A percentile compares a stretch with the other conserved stretches of the same genome.
Evolutionary conservation across 2,329 filamentous ascomycete genomes (phyloP).

Genomic region (Colletotrichum nymphaeae): DNA sequence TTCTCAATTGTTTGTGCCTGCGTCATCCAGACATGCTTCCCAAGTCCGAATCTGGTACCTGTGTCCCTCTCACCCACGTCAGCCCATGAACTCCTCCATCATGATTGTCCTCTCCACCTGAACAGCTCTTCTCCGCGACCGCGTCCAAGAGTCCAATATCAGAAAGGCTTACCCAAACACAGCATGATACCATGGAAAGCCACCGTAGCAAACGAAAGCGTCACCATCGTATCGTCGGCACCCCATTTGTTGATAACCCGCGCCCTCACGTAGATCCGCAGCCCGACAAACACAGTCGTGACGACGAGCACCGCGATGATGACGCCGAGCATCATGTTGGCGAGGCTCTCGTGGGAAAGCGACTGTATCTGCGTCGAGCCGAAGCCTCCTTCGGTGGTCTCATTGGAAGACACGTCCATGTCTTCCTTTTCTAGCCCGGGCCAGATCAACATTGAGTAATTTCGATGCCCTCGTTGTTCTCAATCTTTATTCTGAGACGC

Average conservation of each 20-base stretch:
- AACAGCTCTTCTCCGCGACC: background rate
- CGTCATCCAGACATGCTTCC: constrained; percentile 30
- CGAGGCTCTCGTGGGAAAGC: background rate
- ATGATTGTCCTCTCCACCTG: background rate
- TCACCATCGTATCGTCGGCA: constrained; percentile 38
- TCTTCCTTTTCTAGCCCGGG: background rate
- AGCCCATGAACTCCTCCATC: background rate
- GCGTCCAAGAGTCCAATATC: accelerated
- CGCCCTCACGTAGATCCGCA: constrained; percentile 40
- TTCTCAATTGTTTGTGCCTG: background rate
- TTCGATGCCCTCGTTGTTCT: background rate
- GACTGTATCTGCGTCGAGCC: background rate
- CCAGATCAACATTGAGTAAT: constrained; percentile 16
- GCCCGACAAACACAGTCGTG: background rate
- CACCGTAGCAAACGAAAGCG: constrained; percentile 1
- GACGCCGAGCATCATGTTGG: constrained; percentile 1
- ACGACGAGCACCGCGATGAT: background rate
- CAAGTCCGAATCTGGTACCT: constrained; percentile 37
- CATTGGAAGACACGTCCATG: background rate
- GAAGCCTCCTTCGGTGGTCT: background rate
- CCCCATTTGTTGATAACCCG: constrained; percentile 41
- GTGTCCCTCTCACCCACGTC: background rate
- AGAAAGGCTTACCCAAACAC: constrained; percentile 32
- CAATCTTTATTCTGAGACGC: background rate
- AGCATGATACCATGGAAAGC: constrained; percentile 33